A percentile compares a stretch with the other conserved stretches of the same genome.
Conservation (phyloP, 257 asterid genomes). For the Jaltomata sinuosa region DNA sequence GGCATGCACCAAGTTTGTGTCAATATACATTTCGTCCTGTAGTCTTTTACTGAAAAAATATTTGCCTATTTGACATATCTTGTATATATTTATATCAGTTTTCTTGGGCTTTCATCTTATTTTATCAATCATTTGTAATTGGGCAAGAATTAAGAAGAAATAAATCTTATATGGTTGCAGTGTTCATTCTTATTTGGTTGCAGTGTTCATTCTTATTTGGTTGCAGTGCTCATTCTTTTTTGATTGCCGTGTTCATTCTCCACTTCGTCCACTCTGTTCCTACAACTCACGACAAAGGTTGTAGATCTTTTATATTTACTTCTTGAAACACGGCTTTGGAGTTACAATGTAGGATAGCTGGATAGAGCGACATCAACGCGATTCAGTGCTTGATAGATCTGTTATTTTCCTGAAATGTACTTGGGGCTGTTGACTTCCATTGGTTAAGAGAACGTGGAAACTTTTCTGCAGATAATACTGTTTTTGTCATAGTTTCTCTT, state of each 20-base stretch:
- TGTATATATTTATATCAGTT: not conserved
- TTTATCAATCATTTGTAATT: not conserved
- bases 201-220: not conserved
- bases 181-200: not conserved
- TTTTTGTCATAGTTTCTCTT: not conserved
- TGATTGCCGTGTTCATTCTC: not conserved
- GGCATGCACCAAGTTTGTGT: not conserved
- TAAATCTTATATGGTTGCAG: not conserved
- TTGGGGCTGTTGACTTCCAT: not conserved
- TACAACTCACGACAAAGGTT: not conserved
- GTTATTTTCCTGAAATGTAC: not conserved
- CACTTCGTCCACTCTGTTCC: not conserved
- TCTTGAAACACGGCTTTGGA: not conserved
- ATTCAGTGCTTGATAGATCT: not conserved
- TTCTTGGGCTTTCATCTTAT: not conserved
- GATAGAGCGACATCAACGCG: not conserved
- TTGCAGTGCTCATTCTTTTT: not conserved
- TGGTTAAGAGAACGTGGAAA: not conserved
- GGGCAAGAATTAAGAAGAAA: not conserved
- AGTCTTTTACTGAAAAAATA: not conserved
- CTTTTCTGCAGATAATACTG: not conserved
- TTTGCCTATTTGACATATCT: not conserved
- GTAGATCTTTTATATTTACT: not conserved
- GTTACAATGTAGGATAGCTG: not conserved
- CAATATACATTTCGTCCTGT: not conserved